phyloP scores from a whole-genome alignment of 2,329 filamentous ascomycete species.

The Trichoderma sp. region DNA sequence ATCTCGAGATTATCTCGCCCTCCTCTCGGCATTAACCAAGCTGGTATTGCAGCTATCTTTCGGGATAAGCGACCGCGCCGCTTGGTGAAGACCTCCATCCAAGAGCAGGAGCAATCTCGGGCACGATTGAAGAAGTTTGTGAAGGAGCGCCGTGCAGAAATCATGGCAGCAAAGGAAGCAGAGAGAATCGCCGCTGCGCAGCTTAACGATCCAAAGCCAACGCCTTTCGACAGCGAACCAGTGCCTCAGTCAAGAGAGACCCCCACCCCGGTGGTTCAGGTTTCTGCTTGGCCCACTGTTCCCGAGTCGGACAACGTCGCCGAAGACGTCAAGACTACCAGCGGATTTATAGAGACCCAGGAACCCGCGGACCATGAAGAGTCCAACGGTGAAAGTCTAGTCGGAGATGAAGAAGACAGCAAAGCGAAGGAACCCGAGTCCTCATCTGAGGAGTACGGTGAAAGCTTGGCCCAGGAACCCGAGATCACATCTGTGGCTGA shows the following conservation, averaged over 20 bases:
- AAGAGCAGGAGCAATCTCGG: background rate
- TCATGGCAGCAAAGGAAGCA: background rate
- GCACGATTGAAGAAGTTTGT: background rate
- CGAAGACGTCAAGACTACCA: slow-evolving; percentile 3
- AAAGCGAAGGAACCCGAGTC: slow-evolving; percentile 14
- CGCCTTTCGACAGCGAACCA: background rate
- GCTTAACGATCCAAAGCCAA: background rate
- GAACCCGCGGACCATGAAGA: background rate
- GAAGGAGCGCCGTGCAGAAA: background rate
- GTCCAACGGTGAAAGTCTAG: background rate
- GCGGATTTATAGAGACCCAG: background rate
- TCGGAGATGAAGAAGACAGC: slow-evolving; percentile 1
- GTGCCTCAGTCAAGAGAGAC: slow-evolving; percentile 13
- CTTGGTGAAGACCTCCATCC: background rate
- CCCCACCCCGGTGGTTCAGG: background rate
- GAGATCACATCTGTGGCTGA: background rate
- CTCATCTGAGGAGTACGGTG: background rate
- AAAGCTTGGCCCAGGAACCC: slow-evolving; percentile 14
- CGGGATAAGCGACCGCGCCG: background rate
- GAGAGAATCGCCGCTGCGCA: slow-evolving; percentile 2
- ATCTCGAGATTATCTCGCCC: background rate
- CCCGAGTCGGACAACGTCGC: slow-evolving; percentile 7
- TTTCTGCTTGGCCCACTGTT: slow-evolving; percentile 14
- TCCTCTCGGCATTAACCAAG: background rate
- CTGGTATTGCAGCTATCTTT: background rate